Evolutionary conservation across 2,329 filamentous ascomycete genomes (phyloP).

Genomic region (Pseudogymnoascus sp.): DNA sequence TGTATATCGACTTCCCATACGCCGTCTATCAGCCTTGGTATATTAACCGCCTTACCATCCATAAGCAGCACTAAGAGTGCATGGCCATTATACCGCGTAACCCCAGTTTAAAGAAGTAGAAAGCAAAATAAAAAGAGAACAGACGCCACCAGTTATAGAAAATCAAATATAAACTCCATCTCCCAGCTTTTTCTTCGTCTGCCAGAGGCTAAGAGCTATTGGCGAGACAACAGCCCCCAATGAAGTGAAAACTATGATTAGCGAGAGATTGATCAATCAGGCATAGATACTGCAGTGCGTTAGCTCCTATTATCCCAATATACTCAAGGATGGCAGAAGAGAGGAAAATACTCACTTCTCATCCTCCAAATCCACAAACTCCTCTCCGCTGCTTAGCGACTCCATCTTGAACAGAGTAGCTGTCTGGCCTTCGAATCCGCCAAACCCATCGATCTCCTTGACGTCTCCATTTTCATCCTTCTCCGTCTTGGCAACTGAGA

Average conservation of each 20-base stretch:
- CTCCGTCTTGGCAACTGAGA: constrained; percentile 14
- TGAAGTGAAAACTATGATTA: neutral
- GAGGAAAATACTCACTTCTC: neutral
- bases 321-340: neutral
- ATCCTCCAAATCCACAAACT: neutral
- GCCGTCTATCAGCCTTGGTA: neutral
- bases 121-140: neutral
- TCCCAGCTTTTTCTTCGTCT: neutral
- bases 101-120: neutral
- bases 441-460: neutral
- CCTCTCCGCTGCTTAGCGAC: neutral
- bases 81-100: neutral
- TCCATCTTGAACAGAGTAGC: constrained; percentile 17
- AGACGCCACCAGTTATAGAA: neutral
- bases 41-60: neutral
- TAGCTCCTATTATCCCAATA: neutral
- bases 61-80: neutral
- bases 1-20: neutral
- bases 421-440: neutral
- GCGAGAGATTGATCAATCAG: neutral
- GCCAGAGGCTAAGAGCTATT: neutral
- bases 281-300: neutral
- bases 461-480: constrained; percentile 1
- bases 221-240: neutral
- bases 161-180: neutral